Conservation (phyloP, 2,329 filamentous ascomycete species). For the Claviceps paspali region DNA sequence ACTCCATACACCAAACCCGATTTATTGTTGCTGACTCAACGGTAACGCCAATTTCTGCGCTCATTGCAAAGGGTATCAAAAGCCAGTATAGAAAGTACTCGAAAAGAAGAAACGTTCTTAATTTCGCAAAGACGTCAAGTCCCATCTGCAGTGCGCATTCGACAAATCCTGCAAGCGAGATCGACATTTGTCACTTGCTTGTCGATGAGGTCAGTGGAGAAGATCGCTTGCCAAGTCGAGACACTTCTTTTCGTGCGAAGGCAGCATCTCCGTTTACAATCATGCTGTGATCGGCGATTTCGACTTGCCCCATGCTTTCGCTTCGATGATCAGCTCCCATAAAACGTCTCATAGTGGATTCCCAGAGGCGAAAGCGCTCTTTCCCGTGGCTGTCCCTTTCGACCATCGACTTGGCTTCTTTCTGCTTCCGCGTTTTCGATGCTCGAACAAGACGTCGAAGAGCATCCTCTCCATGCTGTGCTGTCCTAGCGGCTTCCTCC, state of each 20-base stretch:
- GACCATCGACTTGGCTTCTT: slow-evolving; percentile 43
- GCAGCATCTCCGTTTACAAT: slow-evolving; percentile 43
- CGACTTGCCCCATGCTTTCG: slow-evolving; percentile 23
- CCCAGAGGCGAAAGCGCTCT: slow-evolving; percentile 44
- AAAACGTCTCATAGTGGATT: slow-evolving; percentile 43
- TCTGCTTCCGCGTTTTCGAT: slow-evolving; percentile 48
- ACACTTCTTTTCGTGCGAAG: slow-evolving; percentile 38
- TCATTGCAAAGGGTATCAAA: slow-evolving; percentile 1
- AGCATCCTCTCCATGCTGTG: slow-evolving; percentile 47
- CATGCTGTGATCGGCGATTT: slow-evolving; percentile 48
- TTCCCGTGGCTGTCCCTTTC: slow-evolving; percentile 36
- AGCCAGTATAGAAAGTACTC: neutral
- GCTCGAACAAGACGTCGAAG: slow-evolving; percentile 43
- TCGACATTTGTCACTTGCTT: neutral
- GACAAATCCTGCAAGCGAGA: neutral
- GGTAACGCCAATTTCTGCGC: neutral
- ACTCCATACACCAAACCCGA: neutral
- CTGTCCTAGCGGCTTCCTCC: slow-evolving; percentile 42
- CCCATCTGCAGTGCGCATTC: neutral
- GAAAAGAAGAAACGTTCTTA: too few species aligned
- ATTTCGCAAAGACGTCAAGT: neutral
- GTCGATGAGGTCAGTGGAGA: slow-evolving; percentile 9
- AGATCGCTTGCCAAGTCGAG: slow-evolving; percentile 29
- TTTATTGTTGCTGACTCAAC: neutral
- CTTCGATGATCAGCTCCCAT: slow-evolving; percentile 20